phyloP scores from a whole-genome alignment of 805 yeast genomes.

The Metschnikowia baotianmanensis region DNA sequence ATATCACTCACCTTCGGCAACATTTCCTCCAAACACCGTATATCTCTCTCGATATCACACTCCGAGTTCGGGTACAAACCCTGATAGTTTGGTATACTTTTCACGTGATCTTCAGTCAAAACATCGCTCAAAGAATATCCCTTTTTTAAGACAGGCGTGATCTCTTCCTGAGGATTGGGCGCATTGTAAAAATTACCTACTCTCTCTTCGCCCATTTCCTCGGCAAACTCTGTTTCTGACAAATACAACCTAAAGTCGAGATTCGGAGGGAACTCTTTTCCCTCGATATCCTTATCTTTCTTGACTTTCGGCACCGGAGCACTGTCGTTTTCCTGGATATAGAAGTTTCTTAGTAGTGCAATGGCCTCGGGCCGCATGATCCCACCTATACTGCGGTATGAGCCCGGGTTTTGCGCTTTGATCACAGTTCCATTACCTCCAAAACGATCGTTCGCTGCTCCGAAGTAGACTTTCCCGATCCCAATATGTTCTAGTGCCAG shows the following conservation, averaged over 20 bases:
- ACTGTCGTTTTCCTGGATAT: slow-evolving; percentile 76
- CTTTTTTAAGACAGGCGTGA: slow-evolving; percentile 11
- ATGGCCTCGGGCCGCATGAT: slow-evolving; percentile 79
- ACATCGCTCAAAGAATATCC: slow-evolving; percentile 10
- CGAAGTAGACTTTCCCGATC: slow-evolving; percentile 72
- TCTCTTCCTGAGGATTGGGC: slow-evolving; percentile 8
- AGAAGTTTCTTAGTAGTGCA: slow-evolving; percentile 74
- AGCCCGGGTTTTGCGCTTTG: slow-evolving; percentile 35
- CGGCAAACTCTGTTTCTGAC: slow-evolving; percentile 46
- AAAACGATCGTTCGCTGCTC: slow-evolving; percentile 92
- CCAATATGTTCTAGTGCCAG: slow-evolving; percentile 81
- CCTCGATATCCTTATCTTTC: slow-evolving; percentile 59
- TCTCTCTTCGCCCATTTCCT: slow-evolving; percentile 46
- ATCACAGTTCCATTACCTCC: slow-evolving; percentile 95
- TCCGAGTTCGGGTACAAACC: slow-evolving; percentile 7
- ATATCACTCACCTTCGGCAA: slow-evolving; percentile 9
- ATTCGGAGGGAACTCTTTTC: slow-evolving; percentile 54
- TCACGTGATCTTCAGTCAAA: slow-evolving; percentile 1
- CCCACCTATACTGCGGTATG: slow-evolving; percentile 71
- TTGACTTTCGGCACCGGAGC: slow-evolving; percentile 83
- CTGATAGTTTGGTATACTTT: slow-evolving; percentile 5
- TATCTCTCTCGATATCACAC: slow-evolving; percentile 3
- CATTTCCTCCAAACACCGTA: slow-evolving; percentile 3
- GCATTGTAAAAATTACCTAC: slow-evolving; percentile 7
- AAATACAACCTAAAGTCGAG: slow-evolving; percentile 57